Evolutionary conservation across 805 yeast species (phyloP), one percentile per base, ranked within the genome.

Genomic region (Zygoascus biomembranicola): DNA sequence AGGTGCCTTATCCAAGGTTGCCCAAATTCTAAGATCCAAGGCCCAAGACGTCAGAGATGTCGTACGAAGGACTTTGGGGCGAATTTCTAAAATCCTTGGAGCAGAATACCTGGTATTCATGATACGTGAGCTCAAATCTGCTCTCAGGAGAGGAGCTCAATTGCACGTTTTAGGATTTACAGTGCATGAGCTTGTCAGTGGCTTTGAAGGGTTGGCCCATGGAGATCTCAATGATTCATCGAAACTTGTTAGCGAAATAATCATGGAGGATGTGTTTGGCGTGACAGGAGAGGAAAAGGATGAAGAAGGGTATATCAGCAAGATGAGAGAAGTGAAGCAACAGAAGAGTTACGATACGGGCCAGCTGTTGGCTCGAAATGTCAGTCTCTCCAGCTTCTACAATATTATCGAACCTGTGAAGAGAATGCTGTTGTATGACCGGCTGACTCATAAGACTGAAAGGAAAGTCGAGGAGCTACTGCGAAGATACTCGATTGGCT

Each of bases 231-330:
- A 90, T 66, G 75, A 81, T 10, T 67, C 74, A 49, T 79, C 84
- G 3, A 71, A 71, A 1, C 61, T 84, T 52, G 70, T 90, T 11
- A 82, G 84, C 59, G 82, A 80, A 20, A 73, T 89, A 14, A 75
- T 90, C 20, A 92, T 92, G 96, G 96, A 90, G 63, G 97, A 92
- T 63, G 78, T 82, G 3, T 90, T 94, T 68, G 99, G 99, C 23
- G 78, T 84, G 9, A 87, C 96, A 2, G 95, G 96, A 37, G 85
- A 85, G 64, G 98, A 94, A 63, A 92, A 94, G 66, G 98, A 94
- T 59, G 90, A 94, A 5, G 97, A 90, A 57, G 96, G 90, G 18
- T 92, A 94, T 63, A 79, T 79, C 51, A 83, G 87, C 32, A 82
- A 84, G 57, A 87, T 90, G 82, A 87, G 85, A 61, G 99, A 92